Conservation (phyloP, 2,329 filamentous ascomycete species). For the Neospermospora avenae region DNA sequence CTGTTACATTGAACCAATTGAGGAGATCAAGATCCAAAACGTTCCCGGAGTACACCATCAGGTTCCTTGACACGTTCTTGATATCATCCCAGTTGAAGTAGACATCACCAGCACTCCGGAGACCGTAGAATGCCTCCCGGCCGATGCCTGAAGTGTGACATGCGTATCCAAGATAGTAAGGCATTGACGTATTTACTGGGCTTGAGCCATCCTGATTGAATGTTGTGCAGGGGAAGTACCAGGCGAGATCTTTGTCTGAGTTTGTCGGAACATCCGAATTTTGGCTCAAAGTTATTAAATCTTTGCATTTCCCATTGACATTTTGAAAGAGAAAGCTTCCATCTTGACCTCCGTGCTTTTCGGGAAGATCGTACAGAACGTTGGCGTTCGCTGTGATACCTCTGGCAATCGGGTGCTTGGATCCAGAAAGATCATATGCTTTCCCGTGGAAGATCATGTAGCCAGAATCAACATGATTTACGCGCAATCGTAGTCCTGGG, state of each 20-base stretch:
- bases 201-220: conserved; percentile 93
- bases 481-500: conserved; percentile 66
- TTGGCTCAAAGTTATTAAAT: conserved; percentile 69
- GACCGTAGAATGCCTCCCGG: conserved; percentile 72
- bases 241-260: conserved; percentile 70
- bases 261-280: conserved; percentile 79
- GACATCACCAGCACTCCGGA: conserved; percentile 74
- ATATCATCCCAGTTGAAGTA: conserved; percentile 97
- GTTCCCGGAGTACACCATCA: conserved; percentile 91
- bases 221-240: conserved; percentile 93
- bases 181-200: conserved; percentile 67
- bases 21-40: conserved; percentile 88
- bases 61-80: conserved; percentile 80
- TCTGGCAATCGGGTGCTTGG: conserved; percentile 73
- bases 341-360: conserved; percentile 82
- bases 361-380: conserved; percentile 80
- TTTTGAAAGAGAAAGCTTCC: conserved; percentile 98
- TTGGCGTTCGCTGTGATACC: conserved; percentile 74
- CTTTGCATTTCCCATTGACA: conserved; percentile 96
- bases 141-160: conserved; percentile 76
- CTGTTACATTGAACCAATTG: conserved; percentile 80
- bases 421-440: conserved; percentile 78
- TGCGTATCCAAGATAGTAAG: conserved; percentile 78
- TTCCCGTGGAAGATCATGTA: conserved; percentile 97
- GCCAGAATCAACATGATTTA: conserved; percentile 75